phyloP scores from a whole-genome alignment of 306 rosid genomes.

The Glycyrrhiza uralensis region DNA sequence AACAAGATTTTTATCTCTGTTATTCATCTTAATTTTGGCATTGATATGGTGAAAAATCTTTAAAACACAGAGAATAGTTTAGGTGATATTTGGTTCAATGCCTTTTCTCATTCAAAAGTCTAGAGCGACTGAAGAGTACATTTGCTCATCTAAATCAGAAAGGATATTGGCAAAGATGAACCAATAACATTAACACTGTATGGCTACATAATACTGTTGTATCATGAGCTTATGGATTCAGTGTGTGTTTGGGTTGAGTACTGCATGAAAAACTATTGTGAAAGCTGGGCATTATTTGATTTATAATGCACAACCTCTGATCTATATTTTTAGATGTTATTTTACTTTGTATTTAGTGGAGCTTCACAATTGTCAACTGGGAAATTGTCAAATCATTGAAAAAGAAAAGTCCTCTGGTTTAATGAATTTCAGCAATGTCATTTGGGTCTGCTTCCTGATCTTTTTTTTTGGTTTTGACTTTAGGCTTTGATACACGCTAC shows the following conservation, averaged over 20 bases:
- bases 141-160: conserved; percentile 10
- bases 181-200: not conserved
- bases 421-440: conserved; percentile 11
- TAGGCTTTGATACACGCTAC: conserved; percentile 5
- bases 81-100: conserved; percentile 5
- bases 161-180: conserved; percentile 5
- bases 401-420: not conserved
- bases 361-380: not conserved
- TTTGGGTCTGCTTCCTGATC: conserved; percentile 12
- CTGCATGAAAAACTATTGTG: not conserved
- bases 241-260: not conserved
- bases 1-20: not conserved
- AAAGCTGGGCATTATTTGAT: conserved; percentile 1
- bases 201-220: not conserved
- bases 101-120: conserved; percentile 21
- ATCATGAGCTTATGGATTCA: not conserved
- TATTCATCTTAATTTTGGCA: conserved; percentile 24
- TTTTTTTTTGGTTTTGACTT: conserved; percentile 12
- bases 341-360: conserved; percentile 9
- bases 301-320: not conserved
- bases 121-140: not conserved
- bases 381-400: not conserved
- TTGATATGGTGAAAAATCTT: conserved; percentile 7
- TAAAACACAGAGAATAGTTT: not conserved
- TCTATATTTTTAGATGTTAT: conserved; percentile 1